Evolutionary conservation across 2,329 filamentous ascomycete species (phyloP).

Genomic region (Colletotrichum falcatum): DNA sequence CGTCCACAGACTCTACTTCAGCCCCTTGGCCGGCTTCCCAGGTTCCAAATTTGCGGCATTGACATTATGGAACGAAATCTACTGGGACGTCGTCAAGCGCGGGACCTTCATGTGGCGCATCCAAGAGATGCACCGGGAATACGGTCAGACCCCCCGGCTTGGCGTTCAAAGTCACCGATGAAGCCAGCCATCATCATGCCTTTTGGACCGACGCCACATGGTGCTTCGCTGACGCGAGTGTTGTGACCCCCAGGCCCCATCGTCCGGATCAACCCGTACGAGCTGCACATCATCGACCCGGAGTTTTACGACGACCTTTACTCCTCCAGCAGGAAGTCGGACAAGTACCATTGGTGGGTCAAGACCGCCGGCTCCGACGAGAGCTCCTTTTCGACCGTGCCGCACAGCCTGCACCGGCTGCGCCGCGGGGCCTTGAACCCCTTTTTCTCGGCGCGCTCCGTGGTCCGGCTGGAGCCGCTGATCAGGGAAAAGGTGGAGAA

Average conservation of each 20-base stretch:
- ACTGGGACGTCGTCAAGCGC: constrained; percentile 48
- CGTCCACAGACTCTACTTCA: constrained; percentile 8
- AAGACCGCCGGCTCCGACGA: constrained; percentile 41
- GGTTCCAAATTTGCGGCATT: constrained; percentile 50
- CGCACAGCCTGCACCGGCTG: constrained; percentile 54
- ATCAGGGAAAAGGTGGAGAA: constrained; percentile 49
- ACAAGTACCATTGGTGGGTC: constrained; percentile 41
- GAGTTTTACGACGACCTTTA: constrained; percentile 48
- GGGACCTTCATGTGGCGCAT: constrained; percentile 51
- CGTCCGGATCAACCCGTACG: constrained; percentile 48
- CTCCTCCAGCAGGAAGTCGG: constrained; percentile 37
- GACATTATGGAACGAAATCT: constrained; percentile 49
- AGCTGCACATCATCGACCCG: constrained; percentile 48
- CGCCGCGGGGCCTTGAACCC: constrained; percentile 55
- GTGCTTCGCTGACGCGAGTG: neutral
- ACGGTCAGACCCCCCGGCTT: constrained; percentile 44
- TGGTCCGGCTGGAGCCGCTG: constrained; percentile 51
- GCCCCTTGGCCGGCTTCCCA: constrained; percentile 37
- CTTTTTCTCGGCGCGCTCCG: constrained; percentile 57
- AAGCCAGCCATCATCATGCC: neutral
- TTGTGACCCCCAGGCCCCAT: constrained; percentile 44
- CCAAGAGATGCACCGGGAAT: constrained; percentile 49
- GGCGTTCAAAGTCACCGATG: neutral
- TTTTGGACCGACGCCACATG: no score
- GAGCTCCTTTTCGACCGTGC: constrained; percentile 49